Evolutionary conservation across 495 filamentous ascomycete genomes (phyloP).

Genomic region (Penicillium diatomitis): DNA sequence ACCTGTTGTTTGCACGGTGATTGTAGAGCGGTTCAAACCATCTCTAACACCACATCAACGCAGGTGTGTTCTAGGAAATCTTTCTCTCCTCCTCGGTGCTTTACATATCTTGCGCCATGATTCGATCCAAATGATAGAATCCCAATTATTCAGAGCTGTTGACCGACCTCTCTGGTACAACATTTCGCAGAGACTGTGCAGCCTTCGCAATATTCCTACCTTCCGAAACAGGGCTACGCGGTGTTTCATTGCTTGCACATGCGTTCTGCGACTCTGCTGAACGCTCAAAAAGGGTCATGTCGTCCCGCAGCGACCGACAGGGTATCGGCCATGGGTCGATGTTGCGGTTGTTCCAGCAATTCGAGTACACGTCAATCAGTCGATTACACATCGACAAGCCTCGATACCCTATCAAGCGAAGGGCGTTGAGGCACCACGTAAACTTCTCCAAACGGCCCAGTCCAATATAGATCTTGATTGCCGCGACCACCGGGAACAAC

Average conservation of each 20-base stretch:
- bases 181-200: too few species aligned
- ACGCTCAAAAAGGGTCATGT: neutral
- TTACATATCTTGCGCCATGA: too few species aligned
- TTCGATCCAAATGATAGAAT: too few species aligned
- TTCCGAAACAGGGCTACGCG: too few species aligned
- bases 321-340: neutral
- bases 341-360: neutral
- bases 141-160: too few species aligned
- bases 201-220: too few species aligned
- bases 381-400: neutral
- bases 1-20: too few species aligned
- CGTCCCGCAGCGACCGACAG: constrained; percentile 1
- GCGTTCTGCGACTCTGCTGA: neutral
- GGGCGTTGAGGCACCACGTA: neutral
- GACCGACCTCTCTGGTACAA: too few species aligned
- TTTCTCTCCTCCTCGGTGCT: too few species aligned
- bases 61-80: too few species aligned
- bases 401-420: neutral
- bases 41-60: too few species aligned
- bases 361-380: neutral
- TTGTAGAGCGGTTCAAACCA: too few species aligned
- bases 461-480: constrained; percentile 6
- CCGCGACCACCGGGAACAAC: constrained; percentile 2
- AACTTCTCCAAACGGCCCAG: constrained; percentile 1
- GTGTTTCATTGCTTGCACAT: neutral